Evolutionary conservation across 2,329 filamentous ascomycete species (phyloP), one percentile per base, ranked within the genome.

Genomic region (Cercospora citrullina): DNA sequence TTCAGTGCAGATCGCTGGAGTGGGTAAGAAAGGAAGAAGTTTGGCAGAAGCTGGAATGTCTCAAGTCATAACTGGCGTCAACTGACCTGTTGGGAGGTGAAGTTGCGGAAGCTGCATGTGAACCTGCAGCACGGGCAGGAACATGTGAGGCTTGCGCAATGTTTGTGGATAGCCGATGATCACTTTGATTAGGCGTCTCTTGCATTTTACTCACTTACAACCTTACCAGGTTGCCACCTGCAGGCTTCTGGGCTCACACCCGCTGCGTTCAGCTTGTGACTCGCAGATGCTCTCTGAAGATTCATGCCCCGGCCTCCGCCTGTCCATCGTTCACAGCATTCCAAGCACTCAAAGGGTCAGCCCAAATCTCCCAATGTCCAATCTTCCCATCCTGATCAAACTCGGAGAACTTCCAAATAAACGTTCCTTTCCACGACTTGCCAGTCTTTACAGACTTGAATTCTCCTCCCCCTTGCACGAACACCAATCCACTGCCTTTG

Each of bases 321-420:
- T 45, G 31, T 16, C 33, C 60, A 12, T 30, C 60, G 4, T 28
- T 51, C 10, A 62, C 60, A 6, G 60, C 39, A 62, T 48, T 51
- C 60, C 60, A 62, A 18, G 60, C 60, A 51, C 60, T 62, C 26
- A 62, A 48, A 26, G 60, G 39, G 51, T 48, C 60, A n/a, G 60
- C 60, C 60, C 36, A 62, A 12, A 62, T 51, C 39, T 62, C 60
- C 60, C 60, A 62, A 30, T 31, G 33, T 21, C 60, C 60, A 8
- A 62, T 45, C 39, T 14, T 48, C 14, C 60, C 60, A 1, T 62
- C 60, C 39, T 31, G 36, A 45, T 62, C 60, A 48, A 62, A 62
- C 7, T 62, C 60, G 5, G 36, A 30, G 18, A 62, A 62, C 26
- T 51, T 28, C 33, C 39, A 62, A 21, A 62, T 28, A 21, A 62